Evolutionary conservation across 331 rosid species (phyloP), one percentile per base, ranked within the genome.

Genomic region (Pyracantha coccinea): DNA sequence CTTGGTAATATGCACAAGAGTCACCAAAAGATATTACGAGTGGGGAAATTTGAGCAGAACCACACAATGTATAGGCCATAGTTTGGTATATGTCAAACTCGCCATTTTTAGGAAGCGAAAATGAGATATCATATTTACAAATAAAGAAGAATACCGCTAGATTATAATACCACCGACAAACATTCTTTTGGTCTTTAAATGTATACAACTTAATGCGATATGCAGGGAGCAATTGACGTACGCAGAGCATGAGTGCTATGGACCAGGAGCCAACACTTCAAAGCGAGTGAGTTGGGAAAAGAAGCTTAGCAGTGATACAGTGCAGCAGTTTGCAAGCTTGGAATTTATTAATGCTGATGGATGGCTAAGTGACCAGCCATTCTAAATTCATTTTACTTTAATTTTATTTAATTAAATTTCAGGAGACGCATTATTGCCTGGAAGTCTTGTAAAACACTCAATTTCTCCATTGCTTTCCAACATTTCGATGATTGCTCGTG

Each of bases 241-340:
- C 64, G 86, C 79, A 2, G 97, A 93, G 76, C 45, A 84, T 27
- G 87, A 54, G 1, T 89, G 93, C 72, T 86, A 65, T 13, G 98
- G 98, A 12, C 66, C 86, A 0, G 92, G 97, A 19, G 70, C 92
- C 0, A 76, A 86, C 55, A 80, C 79, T 2, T 80, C 91, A 1
- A 20, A 68, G 6, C 77, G 97, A 13, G 98, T 87, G 63, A 35
- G 21, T 2, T 93, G 98, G 98, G 80, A 66, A 21, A 89, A 73
- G 75, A 84, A 74, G 19, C 80, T 91, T 28, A 84, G 64, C 68
- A 19, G 25, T 7, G 4, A 20, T 4, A 72, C 78, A 1, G 17
- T 88, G 27, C 21, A 69, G 24, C 44, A 35, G 16, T 68, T 89
- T 61, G 72, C 80, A 4, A 86, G 81, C 66, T 1, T 73, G 29